phyloP scores from a whole-genome alignment of 2,329 filamentous ascomycete genomes.

The Diaporthe sp. region DNA sequence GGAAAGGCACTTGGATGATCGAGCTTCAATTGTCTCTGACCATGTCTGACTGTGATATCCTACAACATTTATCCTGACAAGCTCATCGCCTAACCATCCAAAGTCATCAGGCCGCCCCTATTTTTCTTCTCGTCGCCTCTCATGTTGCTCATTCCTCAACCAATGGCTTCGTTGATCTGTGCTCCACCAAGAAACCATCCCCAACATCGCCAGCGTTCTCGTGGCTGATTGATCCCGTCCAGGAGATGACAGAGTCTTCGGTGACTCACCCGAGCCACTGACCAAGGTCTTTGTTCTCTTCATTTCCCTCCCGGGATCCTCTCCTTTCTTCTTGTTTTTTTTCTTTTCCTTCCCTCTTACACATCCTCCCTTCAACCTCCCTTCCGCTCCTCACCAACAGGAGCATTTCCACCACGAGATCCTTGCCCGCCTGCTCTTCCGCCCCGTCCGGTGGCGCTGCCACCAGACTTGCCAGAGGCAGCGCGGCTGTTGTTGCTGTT shows the following conservation, averaged over 20 bases:
- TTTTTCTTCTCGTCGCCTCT: background rate
- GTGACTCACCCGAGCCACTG: background rate
- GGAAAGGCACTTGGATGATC: background rate
- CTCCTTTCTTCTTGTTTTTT: background rate
- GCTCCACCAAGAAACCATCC: background rate
- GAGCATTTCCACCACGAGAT: background rate
- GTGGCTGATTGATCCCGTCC: background rate
- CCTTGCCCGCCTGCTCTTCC: background rate
- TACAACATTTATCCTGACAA: slow-evolving; percentile 22
- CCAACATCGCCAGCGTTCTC: background rate
- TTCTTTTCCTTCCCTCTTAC: background rate
- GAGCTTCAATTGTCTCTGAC: slow-evolving; percentile 3
- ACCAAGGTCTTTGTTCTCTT: background rate
- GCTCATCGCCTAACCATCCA: background rate
- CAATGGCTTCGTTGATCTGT: slow-evolving; percentile 4
- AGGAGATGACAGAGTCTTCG: background rate
- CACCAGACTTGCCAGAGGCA: background rate
- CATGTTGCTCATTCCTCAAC: background rate
- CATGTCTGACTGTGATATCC: background rate
- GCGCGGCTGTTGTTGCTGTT: background rate
- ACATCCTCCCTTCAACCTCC: slow-evolving; percentile 19
- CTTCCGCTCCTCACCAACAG: slow-evolving; percentile 30
- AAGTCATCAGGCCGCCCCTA: background rate
- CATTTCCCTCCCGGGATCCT: too few relatives aligned
- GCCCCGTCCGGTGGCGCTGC: background rate